phyloP scores from a whole-genome alignment of 371 early-diverging fungal species.

The Mortierella sp. region DNA sequence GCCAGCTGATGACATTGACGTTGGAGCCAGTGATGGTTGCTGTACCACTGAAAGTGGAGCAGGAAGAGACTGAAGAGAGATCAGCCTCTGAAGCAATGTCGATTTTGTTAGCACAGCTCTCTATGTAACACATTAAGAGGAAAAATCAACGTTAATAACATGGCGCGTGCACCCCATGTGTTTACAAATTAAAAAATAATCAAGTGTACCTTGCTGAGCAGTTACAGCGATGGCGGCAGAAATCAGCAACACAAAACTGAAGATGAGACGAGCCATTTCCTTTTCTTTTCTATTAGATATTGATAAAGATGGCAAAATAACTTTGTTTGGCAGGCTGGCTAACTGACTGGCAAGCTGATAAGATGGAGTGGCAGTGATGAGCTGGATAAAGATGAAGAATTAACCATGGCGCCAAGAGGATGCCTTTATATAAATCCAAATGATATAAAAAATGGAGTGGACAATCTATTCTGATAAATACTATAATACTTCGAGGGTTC shows the following conservation, averaged over 20 bases:
- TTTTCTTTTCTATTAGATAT: no score
- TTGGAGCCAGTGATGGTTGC: conserved; percentile 61
- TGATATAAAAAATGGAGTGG: not conserved
- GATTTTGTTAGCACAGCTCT: conserved; percentile 51
- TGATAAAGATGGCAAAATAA: not conserved
- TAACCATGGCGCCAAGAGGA: not conserved
- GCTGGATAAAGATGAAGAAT: not conserved
- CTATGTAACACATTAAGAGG: not conserved
- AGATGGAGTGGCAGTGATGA: not conserved
- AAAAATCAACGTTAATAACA: no score
- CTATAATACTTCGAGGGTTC: not conserved
- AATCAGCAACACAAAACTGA: conserved; percentile 24
- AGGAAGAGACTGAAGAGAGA: conserved; percentile 60
- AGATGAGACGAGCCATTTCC: conserved; percentile 33
- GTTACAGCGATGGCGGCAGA: conserved; percentile 18
- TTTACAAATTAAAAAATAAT: not conserved
- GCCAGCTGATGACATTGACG: conserved; percentile 55
- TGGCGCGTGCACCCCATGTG: no score
- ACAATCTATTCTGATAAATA: not conserved
- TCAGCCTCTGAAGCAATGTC: conserved; percentile 59
- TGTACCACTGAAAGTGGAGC: conserved; percentile 61
- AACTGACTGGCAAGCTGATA: not conserved
- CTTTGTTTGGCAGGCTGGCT: not conserved
- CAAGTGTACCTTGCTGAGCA: conserved; percentile 33
- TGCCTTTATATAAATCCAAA: not conserved